Conservation (phyloP, 768 basidiomycete genomes). For the Rickenella mellea region DNA sequence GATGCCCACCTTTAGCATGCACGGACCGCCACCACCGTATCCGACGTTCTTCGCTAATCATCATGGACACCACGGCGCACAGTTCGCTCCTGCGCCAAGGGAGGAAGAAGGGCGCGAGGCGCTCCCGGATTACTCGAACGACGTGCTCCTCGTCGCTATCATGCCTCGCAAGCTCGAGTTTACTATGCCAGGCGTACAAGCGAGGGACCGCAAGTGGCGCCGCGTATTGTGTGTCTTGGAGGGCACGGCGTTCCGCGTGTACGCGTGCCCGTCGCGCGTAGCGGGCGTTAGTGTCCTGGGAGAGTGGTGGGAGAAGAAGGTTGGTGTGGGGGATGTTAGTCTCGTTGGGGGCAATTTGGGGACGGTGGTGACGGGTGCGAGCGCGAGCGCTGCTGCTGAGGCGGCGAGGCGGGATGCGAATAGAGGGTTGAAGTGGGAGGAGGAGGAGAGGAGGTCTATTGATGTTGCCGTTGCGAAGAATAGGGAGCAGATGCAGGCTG, state of each 20-base stretch:
- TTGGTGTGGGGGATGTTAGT: conserved; percentile 61
- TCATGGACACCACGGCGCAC: conserved; percentile 11
- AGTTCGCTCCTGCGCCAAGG: conserved; percentile 22
- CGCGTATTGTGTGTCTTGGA: conserved; percentile 82
- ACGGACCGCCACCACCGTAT: conserved; percentile 60
- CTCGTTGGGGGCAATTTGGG: conserved; percentile 2
- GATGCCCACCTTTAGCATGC: conserved; percentile 56
- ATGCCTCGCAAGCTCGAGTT: conserved; percentile 96
- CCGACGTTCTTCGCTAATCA: conserved; percentile 32
- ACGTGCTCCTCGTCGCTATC: conserved; percentile 67
- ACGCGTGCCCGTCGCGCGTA: conserved; percentile 36
- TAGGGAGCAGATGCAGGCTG: too few relatives aligned
- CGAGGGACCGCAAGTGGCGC: conserved; percentile 88
- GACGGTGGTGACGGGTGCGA: conserved; percentile 13
- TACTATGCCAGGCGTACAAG: conserved; percentile 70
- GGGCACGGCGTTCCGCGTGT: conserved; percentile 82
- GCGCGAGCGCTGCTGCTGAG: conserved; percentile 17
- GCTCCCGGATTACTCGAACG: conserved; percentile 76
- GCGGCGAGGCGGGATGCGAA: conserved; percentile 1
- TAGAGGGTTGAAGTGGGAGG: background rate
- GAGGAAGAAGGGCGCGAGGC: conserved; percentile 83
- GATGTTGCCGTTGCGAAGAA: too few relatives aligned
- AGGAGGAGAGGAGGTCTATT: too few relatives aligned
- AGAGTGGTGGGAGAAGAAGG: conserved; percentile 71
- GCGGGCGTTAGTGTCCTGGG: conserved; percentile 46